Evolutionary conservation across 1,139 yeast species (phyloP).

Genomic region (Blastobotrys capitulatus): DNA sequence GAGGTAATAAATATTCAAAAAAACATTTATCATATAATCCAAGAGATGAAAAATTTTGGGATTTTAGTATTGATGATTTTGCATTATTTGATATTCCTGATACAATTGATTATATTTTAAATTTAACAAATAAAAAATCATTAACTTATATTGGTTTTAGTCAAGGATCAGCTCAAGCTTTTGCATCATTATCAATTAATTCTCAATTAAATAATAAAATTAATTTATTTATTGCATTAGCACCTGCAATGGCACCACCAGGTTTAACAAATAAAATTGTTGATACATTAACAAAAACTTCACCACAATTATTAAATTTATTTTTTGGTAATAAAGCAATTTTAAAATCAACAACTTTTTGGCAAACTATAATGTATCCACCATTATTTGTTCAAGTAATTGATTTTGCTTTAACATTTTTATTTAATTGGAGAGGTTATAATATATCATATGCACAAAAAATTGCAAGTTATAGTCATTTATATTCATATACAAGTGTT

Average conservation of each 20-base stretch:
- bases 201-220: slow-evolving; percentile 64
- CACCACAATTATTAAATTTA: slow-evolving; percentile 68
- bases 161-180: slow-evolving; percentile 90
- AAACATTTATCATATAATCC: slow-evolving; percentile 43
- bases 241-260: slow-evolving; percentile 94
- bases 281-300: slow-evolving; percentile 70
- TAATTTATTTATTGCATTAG: slow-evolving; percentile 67
- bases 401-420: slow-evolving; percentile 57
- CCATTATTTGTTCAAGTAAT: slow-evolving; percentile 71
- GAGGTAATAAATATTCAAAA: slow-evolving; percentile 83
- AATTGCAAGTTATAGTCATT: slow-evolving; percentile 69
- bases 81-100: slow-evolving; percentile 81
- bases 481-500: slow-evolving; percentile 86
- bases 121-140: slow-evolving; percentile 38
- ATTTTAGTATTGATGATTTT: slow-evolving; percentile 80
- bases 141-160: slow-evolving; percentile 78
- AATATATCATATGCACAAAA: slow-evolving; percentile 73
- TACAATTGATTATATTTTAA: slow-evolving; percentile 57
- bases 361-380: slow-evolving; percentile 82
- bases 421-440: slow-evolving; percentile 72
- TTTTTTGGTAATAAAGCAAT: slow-evolving; percentile 71
- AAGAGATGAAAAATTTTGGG: slow-evolving; percentile 59
- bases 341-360: slow-evolving; percentile 70
- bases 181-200: slow-evolving; percentile 72
- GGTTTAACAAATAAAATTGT: slow-evolving; percentile 72